Conservation (phyloP, 495 filamentous ascomycete species). For the Annulohypoxylon nitens region DNA sequence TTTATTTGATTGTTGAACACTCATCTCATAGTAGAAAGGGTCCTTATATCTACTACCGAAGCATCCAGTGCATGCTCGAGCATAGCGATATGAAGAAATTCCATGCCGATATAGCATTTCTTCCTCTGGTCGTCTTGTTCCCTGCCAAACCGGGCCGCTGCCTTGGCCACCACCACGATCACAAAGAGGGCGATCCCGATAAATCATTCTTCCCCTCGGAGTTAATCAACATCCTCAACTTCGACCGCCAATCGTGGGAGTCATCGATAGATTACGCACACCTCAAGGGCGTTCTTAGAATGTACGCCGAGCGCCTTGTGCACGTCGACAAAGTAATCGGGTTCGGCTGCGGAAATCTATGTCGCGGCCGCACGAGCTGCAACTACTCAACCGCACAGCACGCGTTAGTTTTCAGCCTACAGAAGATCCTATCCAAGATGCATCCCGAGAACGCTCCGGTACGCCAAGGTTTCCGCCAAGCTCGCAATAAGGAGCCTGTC, state of each 20-base stretch:
- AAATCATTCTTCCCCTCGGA: background rate
- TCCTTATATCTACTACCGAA: conserved; percentile 33
- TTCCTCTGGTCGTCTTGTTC: conserved; percentile 5
- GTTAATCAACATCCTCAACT: background rate
- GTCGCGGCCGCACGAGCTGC: background rate
- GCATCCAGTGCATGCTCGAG: background rate
- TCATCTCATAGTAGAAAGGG: conserved; percentile 14
- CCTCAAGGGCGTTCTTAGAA: background rate
- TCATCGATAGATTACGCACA: background rate
- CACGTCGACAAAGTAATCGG: conserved; percentile 24
- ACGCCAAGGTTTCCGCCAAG: background rate
- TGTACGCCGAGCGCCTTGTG: background rate
- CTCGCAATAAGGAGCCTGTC: background rate
- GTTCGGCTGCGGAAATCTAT: conserved; percentile 15
- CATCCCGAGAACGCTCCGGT: background rate
- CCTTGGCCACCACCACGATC: background rate
- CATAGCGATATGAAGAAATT: conserved; percentile 4
- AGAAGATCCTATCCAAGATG: conserved; percentile 8
- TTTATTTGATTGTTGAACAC: background rate
- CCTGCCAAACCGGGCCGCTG: background rate
- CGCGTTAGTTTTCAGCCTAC: conserved; percentile 27
- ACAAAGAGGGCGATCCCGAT: background rate
- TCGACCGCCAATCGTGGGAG: conserved; percentile 13
- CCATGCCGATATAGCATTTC: conserved; percentile 11
- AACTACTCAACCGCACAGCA: conserved; percentile 17